Evolutionary conservation across 306 rosid species (phyloP).

Genomic region (Senna siamea): DNA sequence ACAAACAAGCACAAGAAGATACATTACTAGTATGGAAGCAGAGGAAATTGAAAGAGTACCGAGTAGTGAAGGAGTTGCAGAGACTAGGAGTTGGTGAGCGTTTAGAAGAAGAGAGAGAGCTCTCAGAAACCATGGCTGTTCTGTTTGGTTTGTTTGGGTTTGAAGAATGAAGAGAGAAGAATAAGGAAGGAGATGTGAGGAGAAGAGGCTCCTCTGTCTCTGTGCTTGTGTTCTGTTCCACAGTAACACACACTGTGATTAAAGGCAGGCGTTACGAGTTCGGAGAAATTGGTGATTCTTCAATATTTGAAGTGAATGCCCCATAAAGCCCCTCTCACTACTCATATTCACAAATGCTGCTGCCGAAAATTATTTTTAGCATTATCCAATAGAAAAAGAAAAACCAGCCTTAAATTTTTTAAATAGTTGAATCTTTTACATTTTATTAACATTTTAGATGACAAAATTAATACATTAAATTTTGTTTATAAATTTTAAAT

Average conservation of each 20-base stretch:
- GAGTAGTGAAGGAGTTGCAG: constrained; percentile 77
- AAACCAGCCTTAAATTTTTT: no score
- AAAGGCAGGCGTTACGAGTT: constrained; percentile 31
- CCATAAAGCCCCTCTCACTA: constrained; percentile 35
- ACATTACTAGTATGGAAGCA: background rate
- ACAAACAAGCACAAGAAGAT: constrained; percentile 10
- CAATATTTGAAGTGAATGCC: constrained; percentile 42
- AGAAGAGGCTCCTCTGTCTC: constrained; percentile 15
- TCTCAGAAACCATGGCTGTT: constrained; percentile 71
- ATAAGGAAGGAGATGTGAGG: background rate
- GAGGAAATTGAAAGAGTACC: constrained; percentile 48
- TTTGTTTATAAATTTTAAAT: no score
- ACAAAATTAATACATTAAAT: no score
- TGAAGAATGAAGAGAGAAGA: constrained; percentile 15
- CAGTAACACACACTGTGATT: constrained; percentile 45
- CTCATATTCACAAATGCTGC: constrained; percentile 37
- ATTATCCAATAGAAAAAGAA: no score
- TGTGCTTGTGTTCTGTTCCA: background rate
- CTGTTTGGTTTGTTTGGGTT: no score
- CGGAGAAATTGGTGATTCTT: constrained; percentile 30
- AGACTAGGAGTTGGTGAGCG: constrained; percentile 68
- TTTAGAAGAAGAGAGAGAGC: constrained; percentile 54
- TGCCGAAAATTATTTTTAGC: no score
- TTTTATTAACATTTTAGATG: no score
- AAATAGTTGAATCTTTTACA: no score